Base-by-base conservation (phyloP, 805 yeast species). In the Kregervanrija pseudodelftensis region DNA sequence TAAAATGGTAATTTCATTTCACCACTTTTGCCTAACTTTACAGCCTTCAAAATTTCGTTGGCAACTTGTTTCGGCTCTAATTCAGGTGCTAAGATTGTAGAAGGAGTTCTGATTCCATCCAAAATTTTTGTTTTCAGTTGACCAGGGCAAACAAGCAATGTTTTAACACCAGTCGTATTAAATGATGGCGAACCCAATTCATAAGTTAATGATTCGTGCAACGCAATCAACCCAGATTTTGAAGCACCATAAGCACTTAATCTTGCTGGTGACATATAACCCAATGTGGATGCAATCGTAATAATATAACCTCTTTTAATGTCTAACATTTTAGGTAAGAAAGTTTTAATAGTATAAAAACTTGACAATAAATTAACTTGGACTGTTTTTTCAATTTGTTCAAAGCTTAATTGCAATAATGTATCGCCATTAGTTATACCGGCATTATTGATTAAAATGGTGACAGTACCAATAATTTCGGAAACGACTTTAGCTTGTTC, bases 201-300 rank as follows among this genome's bases (percentile, higher is more conserved):
- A 55, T 77, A 79, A 0, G 85, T 77, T 33, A 91, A 65, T 1
- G 91, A 80, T 59, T 86, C 95, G 59, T 90, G 97, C 36, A 89
- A 65, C 0, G 91, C 89, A 42, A 91, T 77, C 30, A 87, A 63
- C 0, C 95, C 97, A 0, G 95, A 82, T 60, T 91, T 91, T 12
- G 95, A 77, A 0, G 97, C 96, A 0, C 96, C 96, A 58, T 91
- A 91, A 0, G 85, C 85, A 38, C 81, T 68, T 46, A 87, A 69
- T 16, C 83, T 70, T 9, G 95, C 90, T 0, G 97, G 97, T 0
- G 93, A 74, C 70, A 85, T 73, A 50, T 82, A 80, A 0, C 96
- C 97, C 44, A 91, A 67, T 0, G 86, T 89, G 0, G 96, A 87
- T 0, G 95, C 87, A 35, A 91, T 69, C 2, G 89, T 85, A 31